Conservation (phyloP, 148 eudicot genomes). For the Vaccinium corymbosum region DNA sequence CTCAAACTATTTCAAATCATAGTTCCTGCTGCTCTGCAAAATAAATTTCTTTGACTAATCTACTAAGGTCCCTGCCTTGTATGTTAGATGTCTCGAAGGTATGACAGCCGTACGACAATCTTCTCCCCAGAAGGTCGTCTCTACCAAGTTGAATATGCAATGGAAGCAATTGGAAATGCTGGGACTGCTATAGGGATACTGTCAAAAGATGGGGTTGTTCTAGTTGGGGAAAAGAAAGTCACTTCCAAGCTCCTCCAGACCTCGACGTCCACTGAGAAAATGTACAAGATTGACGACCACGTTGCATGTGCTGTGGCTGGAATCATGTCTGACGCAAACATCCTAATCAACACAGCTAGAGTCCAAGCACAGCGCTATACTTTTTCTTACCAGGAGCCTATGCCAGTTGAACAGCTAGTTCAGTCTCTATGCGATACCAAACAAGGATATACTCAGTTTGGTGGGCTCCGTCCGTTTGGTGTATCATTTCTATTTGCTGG, state of each 20-base stretch:
- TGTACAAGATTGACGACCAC: slow-evolving; percentile 92
- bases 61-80: neutral
- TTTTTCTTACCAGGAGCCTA: slow-evolving; percentile 68
- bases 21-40: neutral
- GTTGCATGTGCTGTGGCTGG: slow-evolving; percentile 96
- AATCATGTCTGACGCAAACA: slow-evolving; percentile 91
- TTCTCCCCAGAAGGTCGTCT: slow-evolving; percentile 98
- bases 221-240: slow-evolving; percentile 94
- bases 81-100: slow-evolving; percentile 4
- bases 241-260: slow-evolving; percentile 90
- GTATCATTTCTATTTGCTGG: slow-evolving; percentile 88
- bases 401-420: slow-evolving; percentile 94
- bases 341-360: slow-evolving; percentile 86
- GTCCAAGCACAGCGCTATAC: slow-evolving; percentile 87
- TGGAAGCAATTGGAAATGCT: slow-evolving; percentile 98
- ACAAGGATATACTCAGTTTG: slow-evolving; percentile 93
- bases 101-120: slow-evolving; percentile 80
- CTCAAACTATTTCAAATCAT: neutral
- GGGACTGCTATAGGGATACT: slow-evolving; percentile 83
- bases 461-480: slow-evolving; percentile 93
- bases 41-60: neutral
- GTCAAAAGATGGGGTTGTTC: slow-evolving; percentile 78
- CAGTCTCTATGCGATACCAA: slow-evolving; percentile 83
- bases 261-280: slow-evolving; percentile 76
- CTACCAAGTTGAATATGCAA: slow-evolving; percentile 93